Conservation (phyloP, 1,284 basidiomycete species). For the Xerocomus amazonicus region DNA sequence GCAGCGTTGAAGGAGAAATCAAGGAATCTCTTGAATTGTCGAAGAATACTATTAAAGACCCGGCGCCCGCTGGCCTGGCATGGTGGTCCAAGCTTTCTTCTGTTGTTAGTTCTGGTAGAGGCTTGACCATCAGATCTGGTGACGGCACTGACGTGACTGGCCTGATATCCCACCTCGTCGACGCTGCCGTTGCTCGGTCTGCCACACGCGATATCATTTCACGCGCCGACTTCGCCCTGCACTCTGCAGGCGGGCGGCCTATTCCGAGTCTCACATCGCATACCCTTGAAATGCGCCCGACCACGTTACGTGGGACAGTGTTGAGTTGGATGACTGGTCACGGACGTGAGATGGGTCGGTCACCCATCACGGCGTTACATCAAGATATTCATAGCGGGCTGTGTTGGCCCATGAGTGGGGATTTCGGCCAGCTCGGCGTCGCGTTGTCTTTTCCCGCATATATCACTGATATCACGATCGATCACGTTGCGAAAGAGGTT, state of each 20-base stretch:
- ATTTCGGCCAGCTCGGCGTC: constrained; percentile 78
- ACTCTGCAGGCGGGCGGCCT: constrained; percentile 76
- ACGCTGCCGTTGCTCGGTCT: constrained; percentile 59
- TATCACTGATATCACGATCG: constrained; percentile 80
- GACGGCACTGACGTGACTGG: constrained; percentile 75
- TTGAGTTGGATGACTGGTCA: constrained; percentile 55
- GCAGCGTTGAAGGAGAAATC: constrained; percentile 62
- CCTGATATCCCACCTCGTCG: constrained; percentile 72
- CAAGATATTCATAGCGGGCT: constrained; percentile 78
- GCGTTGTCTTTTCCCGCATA: constrained; percentile 66
- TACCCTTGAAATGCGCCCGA: constrained; percentile 65
- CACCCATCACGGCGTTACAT: constrained; percentile 83
- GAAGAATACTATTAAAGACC: constrained; percentile 45
- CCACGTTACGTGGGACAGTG: constrained; percentile 41
- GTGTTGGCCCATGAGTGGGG: constrained; percentile 91
- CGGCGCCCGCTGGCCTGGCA: constrained; percentile 30
- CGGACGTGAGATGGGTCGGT: constrained; percentile 66
- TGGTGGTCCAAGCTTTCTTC: constrained; percentile 49
- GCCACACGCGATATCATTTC: constrained; percentile 77
- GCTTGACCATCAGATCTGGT: constrained; percentile 64
- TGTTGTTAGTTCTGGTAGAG: constrained; percentile 40
- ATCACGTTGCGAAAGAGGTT: constrained; percentile 80
- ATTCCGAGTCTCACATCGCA: constrained; percentile 80
- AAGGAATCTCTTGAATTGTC: constrained; percentile 67
- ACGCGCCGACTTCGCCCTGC: constrained; percentile 81